Conservation (phyloP, 371 early-diverging fungal species). For the Rhizopus arrhizus region DNA sequence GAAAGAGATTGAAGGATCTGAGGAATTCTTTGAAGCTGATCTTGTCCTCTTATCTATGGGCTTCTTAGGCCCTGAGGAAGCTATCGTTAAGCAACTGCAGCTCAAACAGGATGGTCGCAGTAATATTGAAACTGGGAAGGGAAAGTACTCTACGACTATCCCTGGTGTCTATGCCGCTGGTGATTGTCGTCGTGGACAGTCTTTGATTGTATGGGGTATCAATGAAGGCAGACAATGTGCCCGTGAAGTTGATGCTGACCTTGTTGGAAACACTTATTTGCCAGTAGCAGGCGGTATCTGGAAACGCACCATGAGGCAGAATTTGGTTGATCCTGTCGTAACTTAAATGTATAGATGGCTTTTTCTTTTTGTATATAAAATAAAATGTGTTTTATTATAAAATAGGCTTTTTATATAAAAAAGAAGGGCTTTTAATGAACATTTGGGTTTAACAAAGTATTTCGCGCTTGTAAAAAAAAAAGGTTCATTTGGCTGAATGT, state of each 20-base stretch:
- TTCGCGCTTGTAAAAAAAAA: too few relatives aligned
- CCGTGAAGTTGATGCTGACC: constrained; percentile 83
- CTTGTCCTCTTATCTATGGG: constrained; percentile 94
- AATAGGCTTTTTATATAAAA: too few relatives aligned
- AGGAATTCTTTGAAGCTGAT: constrained; percentile 85
- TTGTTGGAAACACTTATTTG: constrained; percentile 73
- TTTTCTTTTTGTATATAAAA: too few relatives aligned
- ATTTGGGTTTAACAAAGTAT: too few relatives aligned
- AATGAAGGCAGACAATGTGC: constrained; percentile 96
- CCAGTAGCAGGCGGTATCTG: constrained; percentile 72
- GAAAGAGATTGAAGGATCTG: constrained; percentile 82
- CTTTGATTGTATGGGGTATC: constrained; percentile 95
- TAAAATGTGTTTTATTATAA: too few relatives aligned
- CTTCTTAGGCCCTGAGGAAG: constrained; percentile 94
- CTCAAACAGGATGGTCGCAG: constrained; percentile 76
- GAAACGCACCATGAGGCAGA: constrained; percentile 36
- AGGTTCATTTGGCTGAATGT: too few relatives aligned
- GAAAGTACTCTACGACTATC: constrained; percentile 76
- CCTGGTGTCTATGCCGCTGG: constrained; percentile 92
- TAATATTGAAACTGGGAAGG: constrained; percentile 81
- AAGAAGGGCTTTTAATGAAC: too few relatives aligned
- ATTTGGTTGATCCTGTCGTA: too few relatives aligned
- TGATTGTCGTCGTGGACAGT: constrained; percentile 95
- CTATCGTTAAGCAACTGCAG: constrained; percentile 73
- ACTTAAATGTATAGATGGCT: too few relatives aligned